phyloP scores from a whole-genome alignment of 2,329 filamentous ascomycete species.

The Scedosporium apiospermum region DNA sequence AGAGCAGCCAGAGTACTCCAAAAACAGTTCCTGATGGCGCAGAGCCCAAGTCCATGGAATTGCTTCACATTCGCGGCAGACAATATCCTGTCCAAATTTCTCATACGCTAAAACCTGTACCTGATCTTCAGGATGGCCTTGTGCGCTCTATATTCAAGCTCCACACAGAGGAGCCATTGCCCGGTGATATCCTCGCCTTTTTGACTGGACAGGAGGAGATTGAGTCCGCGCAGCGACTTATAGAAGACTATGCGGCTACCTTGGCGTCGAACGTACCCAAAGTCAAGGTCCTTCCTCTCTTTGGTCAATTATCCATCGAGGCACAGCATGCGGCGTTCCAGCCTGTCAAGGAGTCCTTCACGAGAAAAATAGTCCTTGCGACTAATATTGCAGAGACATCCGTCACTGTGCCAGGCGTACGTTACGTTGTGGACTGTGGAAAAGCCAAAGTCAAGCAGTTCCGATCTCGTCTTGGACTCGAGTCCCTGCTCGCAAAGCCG shows the following conservation, averaged over 20 bases:
- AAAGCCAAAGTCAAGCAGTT: slow-evolving; percentile 95
- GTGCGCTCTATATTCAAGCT: slow-evolving; percentile 78
- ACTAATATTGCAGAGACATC: slow-evolving; percentile 99
- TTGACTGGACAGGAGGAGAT: slow-evolving; percentile 90
- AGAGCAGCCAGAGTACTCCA: neutral
- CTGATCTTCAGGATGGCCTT: slow-evolving; percentile 74
- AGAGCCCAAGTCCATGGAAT: slow-evolving; percentile 21
- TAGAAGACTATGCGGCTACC: slow-evolving; percentile 68
- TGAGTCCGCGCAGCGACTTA: slow-evolving; percentile 66
- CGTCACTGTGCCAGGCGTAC: slow-evolving; percentile 86
- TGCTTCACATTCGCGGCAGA: slow-evolving; percentile 68
- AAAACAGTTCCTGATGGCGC: neutral
- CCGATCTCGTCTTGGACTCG: slow-evolving; percentile 72
- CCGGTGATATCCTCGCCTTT: slow-evolving; percentile 89
- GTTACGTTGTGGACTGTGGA: slow-evolving; percentile 84
- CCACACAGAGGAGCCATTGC: slow-evolving; percentile 79
- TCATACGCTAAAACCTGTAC: slow-evolving; percentile 64
- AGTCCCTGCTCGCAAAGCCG: slow-evolving; percentile 80
- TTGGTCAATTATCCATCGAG: slow-evolving; percentile 79
- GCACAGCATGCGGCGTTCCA: slow-evolving; percentile 82
- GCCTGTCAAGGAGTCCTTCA: slow-evolving; percentile 59
- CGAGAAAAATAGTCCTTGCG: slow-evolving; percentile 80
- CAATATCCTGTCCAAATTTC: slow-evolving; percentile 75
- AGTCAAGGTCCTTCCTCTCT: slow-evolving; percentile 66
- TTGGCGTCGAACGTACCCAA: slow-evolving; percentile 69